Evolutionary conservation across 345 rosid species (phyloP), one percentile per base, ranked within the genome.

Genomic region (Citrus maxima): DNA sequence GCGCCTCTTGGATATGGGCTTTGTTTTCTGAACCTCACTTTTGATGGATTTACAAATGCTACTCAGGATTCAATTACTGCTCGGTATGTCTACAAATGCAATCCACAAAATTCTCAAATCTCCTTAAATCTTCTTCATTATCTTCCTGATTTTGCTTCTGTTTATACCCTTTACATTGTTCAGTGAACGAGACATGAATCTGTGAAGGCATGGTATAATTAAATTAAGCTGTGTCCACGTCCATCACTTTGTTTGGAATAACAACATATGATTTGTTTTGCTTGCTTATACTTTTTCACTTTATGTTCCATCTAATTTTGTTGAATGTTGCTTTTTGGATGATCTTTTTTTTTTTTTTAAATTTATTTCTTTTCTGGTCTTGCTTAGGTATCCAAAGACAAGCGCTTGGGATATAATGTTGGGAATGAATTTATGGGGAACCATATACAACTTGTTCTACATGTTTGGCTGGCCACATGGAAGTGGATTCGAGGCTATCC

Each of bases 41-140:
- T 96, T 85, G 99, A 96, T 78, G 99, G 99, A 79, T 96, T 94
- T 82, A 96, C 99, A 75, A 96, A 96, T 42, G 98, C 99, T 35
- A 96, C 98, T 35, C 99, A 96, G 82, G 99, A 96, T 87, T 96
- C 99, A 34, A 87, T 96, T 51, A 89, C 86, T 16, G 90, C 87
- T 27, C 88, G 99, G 99, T 92, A 85, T 77, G 79, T 40, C 8
- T 27, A 24, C 25, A 22, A 22, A 24, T 30, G 35, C 19, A 28
- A 2, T 63, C 12, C 62, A 6, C 27, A 22, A 59, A 59, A 59
- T n/a, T 59, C 62, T 59, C 28, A 59, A n/a, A 59, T 59, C 2
- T 59, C 62, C 27, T n/a, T 59, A 22, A 42, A 59, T 59, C 62
- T n/a, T n/a, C 27, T 59, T 59, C 28, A 18, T 19, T 54, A 18